phyloP scores from a whole-genome alignment of 371 early-diverging fungal genomes.

The Apophysomyces ossiformis region DNA sequence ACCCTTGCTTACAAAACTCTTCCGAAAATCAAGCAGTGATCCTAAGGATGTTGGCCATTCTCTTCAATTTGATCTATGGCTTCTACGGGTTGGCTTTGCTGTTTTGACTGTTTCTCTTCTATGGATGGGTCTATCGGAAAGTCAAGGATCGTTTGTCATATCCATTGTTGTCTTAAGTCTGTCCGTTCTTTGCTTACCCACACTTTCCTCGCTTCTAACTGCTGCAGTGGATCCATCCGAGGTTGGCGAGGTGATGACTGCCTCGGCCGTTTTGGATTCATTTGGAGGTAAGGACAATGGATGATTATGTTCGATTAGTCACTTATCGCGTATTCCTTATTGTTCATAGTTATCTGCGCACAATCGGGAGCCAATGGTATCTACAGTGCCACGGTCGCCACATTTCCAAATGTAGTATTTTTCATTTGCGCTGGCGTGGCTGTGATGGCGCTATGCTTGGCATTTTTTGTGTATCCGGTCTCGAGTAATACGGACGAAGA shows the following conservation, averaged over 20 bases:
- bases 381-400: constrained; percentile 51
- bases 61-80: constrained; percentile 46
- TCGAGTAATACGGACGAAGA: background rate
- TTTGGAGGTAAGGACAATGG: constrained; percentile 41
- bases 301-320: background rate
- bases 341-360: constrained; percentile 31
- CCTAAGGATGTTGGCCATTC: background rate
- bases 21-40: constrained; percentile 10
- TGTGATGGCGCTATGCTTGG: constrained; percentile 14
- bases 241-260: constrained; percentile 55
- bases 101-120: constrained; percentile 39
- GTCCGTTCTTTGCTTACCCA: constrained; percentile 43
- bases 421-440: constrained; percentile 29
- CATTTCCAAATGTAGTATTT: constrained; percentile 55
- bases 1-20: constrained; percentile 35
- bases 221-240: constrained; percentile 49
- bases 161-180: constrained; percentile 41
- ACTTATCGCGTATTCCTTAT: constrained; percentile 6
- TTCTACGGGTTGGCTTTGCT: constrained; percentile 45
- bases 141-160: constrained; percentile 24
- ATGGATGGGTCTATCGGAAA: constrained; percentile 35
- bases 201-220: constrained; percentile 48
- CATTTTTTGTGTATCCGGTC: constrained; percentile 25
- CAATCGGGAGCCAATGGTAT: constrained; percentile 42
- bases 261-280: constrained; percentile 53